A percentile compares a stretch with the other conserved stretches of the same genome.
These are phyloP conservation scores for Podaxis sp. DNA, from an alignment of 768 basidiomycete species.

Conservation along the genomic window DNA sequence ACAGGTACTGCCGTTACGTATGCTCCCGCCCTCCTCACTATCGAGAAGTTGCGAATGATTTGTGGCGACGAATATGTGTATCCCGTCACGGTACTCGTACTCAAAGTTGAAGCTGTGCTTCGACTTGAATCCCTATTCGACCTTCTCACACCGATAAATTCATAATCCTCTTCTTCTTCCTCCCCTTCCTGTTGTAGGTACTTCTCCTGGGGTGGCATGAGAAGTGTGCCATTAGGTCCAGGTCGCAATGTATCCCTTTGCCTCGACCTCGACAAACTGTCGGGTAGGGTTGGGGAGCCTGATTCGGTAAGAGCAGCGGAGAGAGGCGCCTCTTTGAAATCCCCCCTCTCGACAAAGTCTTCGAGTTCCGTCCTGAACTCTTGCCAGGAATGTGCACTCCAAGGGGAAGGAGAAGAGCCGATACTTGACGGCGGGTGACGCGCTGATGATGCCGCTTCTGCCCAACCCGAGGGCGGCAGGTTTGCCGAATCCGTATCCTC, in stretches of 20 bases:
- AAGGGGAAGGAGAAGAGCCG: neutral
- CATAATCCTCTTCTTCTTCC: conserved; percentile 12
- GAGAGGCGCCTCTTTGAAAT: conserved; percentile 12
- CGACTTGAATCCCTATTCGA: conserved; percentile 40
- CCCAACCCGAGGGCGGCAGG: neutral
- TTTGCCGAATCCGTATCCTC: neutral
- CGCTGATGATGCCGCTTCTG: neutral
- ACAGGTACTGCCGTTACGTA: conserved; percentile 29
- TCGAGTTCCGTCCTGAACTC: conserved; percentile 21
- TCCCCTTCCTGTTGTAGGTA: neutral
- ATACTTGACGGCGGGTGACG: neutral
- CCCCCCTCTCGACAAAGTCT: conserved; percentile 15
- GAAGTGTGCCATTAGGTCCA: conserved; percentile 1
- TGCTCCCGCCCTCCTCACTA: conserved; percentile 49
- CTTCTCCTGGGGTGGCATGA: conserved; percentile 7
- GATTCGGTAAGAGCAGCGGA: conserved; percentile 22
- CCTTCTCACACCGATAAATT: conserved; percentile 13
- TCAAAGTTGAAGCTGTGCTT: conserved; percentile 41
- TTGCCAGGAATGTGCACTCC: conserved; percentile 14
- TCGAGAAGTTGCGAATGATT: conserved; percentile 40
- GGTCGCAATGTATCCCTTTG: conserved; percentile 17
- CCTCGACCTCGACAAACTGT: conserved; percentile 19
- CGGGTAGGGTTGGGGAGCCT: conserved; percentile 22
- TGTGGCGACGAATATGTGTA: conserved; percentile 29
- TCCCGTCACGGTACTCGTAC: conserved; percentile 33